phyloP scores from a whole-genome alignment of 2,329 filamentous ascomycete genomes.

The Bisporella sp. region DNA sequence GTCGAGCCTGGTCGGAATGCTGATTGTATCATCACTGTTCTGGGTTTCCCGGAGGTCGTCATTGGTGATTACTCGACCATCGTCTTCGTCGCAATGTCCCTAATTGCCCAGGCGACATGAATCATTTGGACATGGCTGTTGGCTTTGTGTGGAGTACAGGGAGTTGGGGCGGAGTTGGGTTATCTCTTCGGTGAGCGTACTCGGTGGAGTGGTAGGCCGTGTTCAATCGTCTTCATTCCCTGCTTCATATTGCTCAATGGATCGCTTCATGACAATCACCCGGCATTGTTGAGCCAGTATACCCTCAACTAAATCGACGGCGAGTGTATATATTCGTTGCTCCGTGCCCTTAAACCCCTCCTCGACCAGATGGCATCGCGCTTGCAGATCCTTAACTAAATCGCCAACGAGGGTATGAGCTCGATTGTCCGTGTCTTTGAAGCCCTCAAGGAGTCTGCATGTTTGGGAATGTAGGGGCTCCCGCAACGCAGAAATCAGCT shows the following conservation, averaged over 20 bases:
- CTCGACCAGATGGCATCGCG: not conserved
- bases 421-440: constrained; percentile 2
- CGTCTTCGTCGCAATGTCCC: not conserved
- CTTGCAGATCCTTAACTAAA: not conserved
- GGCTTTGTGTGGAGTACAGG: no score
- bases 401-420: not conserved
- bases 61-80: not conserved
- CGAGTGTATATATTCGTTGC: not conserved
- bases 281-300: not conserved
- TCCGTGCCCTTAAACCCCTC: not conserved
- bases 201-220: no score
- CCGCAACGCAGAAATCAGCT: constrained; percentile 1
- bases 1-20: not conserved
- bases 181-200: no score
- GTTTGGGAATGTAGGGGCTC: constrained; percentile 3
- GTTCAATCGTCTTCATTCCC: not conserved
- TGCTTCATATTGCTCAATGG: constrained; percentile 3
- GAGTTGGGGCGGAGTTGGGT: no score
- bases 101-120: no score
- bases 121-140: no score
- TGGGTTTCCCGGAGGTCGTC: not conserved
- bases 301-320: not conserved
- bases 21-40: not conserved
- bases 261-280: constrained; percentile 4
- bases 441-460: constrained; percentile 2